These are phyloP conservation scores for Arabidopsis hybrid DNA, from an alignment of 441 rosid species.

Conservation along the genomic window DNA sequence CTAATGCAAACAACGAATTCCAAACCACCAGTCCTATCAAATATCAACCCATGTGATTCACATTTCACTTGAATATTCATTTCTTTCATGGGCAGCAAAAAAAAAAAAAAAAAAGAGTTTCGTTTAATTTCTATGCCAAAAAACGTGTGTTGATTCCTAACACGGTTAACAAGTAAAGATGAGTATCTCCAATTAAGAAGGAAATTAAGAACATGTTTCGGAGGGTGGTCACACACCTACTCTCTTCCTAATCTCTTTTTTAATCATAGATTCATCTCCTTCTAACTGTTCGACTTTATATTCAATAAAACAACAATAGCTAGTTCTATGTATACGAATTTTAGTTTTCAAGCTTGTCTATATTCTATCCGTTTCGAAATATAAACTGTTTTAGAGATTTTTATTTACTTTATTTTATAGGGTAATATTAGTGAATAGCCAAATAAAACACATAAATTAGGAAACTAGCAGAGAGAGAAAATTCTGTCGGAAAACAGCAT, in stretches of 20 bases:
- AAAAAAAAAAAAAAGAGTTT: not conserved
- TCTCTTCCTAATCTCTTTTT: slow-evolving; percentile 2
- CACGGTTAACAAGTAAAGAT: slow-evolving; percentile 26
- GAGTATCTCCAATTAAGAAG: slow-evolving; percentile 20
- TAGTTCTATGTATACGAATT: not conserved
- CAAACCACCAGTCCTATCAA: not conserved
- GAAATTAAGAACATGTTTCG: not conserved
- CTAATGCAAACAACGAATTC: not conserved
- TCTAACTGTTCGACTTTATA: not conserved
- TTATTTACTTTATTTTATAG: not conserved
- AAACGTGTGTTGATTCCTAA: slow-evolving; percentile 31
- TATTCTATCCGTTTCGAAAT: not conserved
- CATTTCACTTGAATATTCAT: slow-evolving; percentile 25
- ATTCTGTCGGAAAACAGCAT: too few relatives aligned
- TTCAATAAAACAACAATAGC: not conserved
- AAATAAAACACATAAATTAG: too few relatives aligned
- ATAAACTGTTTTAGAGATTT: not conserved
- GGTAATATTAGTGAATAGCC: too few relatives aligned
- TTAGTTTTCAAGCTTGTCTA: not conserved
- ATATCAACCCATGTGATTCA: slow-evolving; percentile 30
- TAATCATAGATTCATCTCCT: not conserved
- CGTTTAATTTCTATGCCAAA: slow-evolving; percentile 1
- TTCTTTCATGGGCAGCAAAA: not conserved
- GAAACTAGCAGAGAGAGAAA: too few relatives aligned
- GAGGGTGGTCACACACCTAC: not conserved